A percentile compares a stretch with the other conserved stretches of the same genome.
These are phyloP conservation scores for Candida manassasensis DNA, from an alignment of 805 yeast genomes.

Conservation along the genomic window DNA sequence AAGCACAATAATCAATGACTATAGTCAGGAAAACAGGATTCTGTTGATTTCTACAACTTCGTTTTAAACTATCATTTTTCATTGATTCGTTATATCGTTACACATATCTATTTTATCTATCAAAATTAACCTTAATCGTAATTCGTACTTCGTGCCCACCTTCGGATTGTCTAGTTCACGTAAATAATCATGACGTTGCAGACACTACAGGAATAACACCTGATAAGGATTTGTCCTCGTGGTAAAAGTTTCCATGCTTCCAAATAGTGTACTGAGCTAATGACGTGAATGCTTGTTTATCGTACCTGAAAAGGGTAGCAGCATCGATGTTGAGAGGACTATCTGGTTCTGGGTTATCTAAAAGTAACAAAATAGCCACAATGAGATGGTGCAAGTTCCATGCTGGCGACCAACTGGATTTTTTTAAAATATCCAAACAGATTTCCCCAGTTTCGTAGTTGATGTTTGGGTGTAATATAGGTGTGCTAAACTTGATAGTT, in stretches of 20 bases:
- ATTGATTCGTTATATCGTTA: no score
- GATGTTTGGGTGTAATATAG: constrained; percentile 40
- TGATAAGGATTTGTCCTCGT: not conserved
- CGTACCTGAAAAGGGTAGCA: constrained; percentile 53
- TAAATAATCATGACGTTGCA: no score
- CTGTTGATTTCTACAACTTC: no score
- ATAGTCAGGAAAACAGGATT: no score
- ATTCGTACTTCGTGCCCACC: no score
- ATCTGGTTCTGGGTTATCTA: constrained; percentile 65
- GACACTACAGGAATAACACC: not conserved
- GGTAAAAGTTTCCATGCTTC: constrained; percentile 28
- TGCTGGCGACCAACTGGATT: constrained; percentile 66
- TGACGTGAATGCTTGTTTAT: constrained; percentile 34
- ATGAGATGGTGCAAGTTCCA: constrained; percentile 58
- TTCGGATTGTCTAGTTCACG: no score
- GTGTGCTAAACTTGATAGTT: constrained; percentile 41
- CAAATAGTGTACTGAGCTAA: constrained; percentile 38
- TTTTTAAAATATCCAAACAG: constrained; percentile 60
- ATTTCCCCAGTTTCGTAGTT: constrained; percentile 54
- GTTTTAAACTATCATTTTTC: no score
- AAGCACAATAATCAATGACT: no score
- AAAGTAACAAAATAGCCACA: constrained; percentile 52
- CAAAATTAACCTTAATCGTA: no score
- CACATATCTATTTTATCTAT: no score
- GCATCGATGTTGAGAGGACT: constrained; percentile 69